Conservation (phyloP, 225 moss, liverwort and hornwort genomes). For the Bryum argenteum region DNA sequence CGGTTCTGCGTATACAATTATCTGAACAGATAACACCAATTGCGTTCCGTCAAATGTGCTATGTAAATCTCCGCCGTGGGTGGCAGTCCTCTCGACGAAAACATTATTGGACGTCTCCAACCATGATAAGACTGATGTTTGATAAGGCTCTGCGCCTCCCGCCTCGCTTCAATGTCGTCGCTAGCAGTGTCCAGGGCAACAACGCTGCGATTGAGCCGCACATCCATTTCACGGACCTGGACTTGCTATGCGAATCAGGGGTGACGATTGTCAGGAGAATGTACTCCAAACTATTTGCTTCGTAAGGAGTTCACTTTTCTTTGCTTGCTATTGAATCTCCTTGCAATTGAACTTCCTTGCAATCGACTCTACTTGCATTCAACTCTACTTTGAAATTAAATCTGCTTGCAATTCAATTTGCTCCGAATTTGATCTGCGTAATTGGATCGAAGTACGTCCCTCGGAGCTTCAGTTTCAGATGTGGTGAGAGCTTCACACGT, state of each 20-base stretch:
- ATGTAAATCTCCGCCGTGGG: conserved; percentile 63
- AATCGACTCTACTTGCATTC: too few relatives aligned
- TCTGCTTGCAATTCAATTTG: too few relatives aligned
- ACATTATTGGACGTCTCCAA: conserved; percentile 25
- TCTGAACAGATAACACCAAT: too few relatives aligned
- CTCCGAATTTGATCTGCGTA: too few relatives aligned
- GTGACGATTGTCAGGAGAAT: conserved; percentile 71
- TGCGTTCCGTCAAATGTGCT: too few relatives aligned
- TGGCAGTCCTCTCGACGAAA: conserved; percentile 59
- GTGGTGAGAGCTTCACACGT: too few relatives aligned
- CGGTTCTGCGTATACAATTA: too few relatives aligned
- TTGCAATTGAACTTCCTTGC: too few relatives aligned
- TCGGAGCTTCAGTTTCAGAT: too few relatives aligned
- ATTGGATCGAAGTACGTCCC: too few relatives aligned
- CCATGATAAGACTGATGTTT: conserved; percentile 81
- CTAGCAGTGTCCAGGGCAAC: conserved; percentile 68
- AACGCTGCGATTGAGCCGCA: conserved; percentile 83
- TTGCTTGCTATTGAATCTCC: background rate
- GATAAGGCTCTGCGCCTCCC: conserved; percentile 83
- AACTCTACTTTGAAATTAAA: too few relatives aligned
- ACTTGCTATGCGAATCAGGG: conserved; percentile 81
- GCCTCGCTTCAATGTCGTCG: conserved; percentile 68
- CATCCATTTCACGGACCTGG: conserved; percentile 92
- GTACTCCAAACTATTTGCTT: conserved; percentile 76
- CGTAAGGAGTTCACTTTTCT: conserved; percentile 30